Percentiles rank a stretch among this genome's conserved stretches.
Conservation (phyloP, 805 yeast genomes). For the Metschnikowia borealis region DNA sequence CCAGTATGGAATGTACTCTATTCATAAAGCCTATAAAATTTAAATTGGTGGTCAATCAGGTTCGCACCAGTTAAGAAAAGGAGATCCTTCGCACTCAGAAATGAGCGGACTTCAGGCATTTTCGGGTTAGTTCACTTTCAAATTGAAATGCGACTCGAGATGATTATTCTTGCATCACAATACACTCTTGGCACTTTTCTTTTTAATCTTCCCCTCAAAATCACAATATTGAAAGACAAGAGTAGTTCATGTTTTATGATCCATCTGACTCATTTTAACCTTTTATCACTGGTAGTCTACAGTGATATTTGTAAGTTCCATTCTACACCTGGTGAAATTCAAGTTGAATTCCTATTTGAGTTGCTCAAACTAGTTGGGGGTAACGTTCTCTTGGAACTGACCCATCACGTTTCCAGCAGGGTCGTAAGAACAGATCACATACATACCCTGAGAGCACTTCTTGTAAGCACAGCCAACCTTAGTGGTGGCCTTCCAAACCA, state of each 20-base stretch:
- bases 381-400: constrained; percentile 17
- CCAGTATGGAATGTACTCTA: no score
- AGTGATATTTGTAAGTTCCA: not conserved
- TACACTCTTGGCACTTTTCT: not conserved
- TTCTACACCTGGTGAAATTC: not conserved
- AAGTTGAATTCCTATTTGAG: not conserved
- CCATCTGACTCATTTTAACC: no score
- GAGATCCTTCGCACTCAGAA: no score
- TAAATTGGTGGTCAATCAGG: not conserved
- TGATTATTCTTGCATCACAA: not conserved
- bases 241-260: no score
- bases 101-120: not conserved
- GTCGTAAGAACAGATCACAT: constrained; percentile 70
- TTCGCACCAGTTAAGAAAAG: not conserved
- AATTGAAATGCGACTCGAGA: not conserved
- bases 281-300: not conserved
- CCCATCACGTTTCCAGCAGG: constrained; percentile 71
- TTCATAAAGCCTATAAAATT: no score
- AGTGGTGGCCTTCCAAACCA: constrained; percentile 65
- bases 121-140: not conserved
- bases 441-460: constrained; percentile 52
- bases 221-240: no score
- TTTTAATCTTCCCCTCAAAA: not conserved
- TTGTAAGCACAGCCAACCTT: constrained; percentile 70
- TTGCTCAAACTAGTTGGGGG: constrained; percentile 1